Conservation (phyloP, 2,329 filamentous ascomycete species). For the Parastagonospora avenae region DNA sequence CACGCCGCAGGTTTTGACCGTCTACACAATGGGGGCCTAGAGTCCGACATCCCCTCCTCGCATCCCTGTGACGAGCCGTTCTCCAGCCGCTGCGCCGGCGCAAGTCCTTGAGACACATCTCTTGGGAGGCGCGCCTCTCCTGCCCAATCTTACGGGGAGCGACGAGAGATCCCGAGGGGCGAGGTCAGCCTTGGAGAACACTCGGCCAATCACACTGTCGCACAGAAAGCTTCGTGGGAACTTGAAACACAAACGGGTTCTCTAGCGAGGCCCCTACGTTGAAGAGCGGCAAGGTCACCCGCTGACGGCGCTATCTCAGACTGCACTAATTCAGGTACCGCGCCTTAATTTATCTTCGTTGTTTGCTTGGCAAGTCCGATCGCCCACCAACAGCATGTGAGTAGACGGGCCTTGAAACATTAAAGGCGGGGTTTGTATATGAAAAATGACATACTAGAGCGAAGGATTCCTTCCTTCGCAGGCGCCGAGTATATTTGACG, state of each 20-base stretch:
- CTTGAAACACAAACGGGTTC: constrained; percentile 38
- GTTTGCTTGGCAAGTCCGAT: constrained; percentile 6
- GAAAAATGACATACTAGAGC: background rate
- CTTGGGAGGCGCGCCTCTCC: constrained; percentile 14
- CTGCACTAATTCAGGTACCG: constrained; percentile 35
- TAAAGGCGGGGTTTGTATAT: constrained; percentile 12
- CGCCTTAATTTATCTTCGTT: constrained; percentile 31
- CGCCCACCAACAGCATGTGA: constrained; percentile 3
- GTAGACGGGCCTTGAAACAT: constrained; percentile 8
- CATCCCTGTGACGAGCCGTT: constrained; percentile 19
- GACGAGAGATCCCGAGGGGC: constrained; percentile 23
- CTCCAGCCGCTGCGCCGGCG: constrained; percentile 25
- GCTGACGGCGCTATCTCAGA: constrained; percentile 37
- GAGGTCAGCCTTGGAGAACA: constrained; percentile 24
- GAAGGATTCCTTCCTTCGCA: constrained; percentile 1
- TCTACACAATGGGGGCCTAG: constrained; percentile 9
- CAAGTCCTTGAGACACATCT: constrained; percentile 33
- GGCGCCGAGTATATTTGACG: constrained; percentile 8
- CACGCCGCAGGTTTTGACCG: constrained; percentile 32
- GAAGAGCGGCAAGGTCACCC: constrained; percentile 20
- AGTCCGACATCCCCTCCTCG: constrained; percentile 11
- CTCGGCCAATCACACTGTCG: constrained; percentile 29
- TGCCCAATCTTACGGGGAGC: constrained; percentile 20
- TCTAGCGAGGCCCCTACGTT: constrained; percentile 24
- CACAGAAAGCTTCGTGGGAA: constrained; percentile 21